Base-by-base conservation (phyloP, 257 asterid genomes). In the Solanum arcanum region DNA sequence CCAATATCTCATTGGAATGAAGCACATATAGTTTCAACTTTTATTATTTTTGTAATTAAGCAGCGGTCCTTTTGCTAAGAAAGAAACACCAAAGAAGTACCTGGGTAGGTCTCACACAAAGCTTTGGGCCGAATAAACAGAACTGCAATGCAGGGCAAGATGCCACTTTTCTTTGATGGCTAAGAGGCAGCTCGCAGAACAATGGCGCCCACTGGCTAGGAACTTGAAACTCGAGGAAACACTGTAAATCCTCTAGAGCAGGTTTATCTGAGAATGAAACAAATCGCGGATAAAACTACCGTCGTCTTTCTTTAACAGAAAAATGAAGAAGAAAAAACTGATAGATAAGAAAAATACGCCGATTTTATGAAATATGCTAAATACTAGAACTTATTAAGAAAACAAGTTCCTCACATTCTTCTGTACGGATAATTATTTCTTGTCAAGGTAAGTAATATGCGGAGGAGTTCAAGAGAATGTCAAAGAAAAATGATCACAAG, bases 171-270 rank as follows among this genome's bases (percentile, higher is more conserved):
- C 95, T 95, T 90, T 95, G 99, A 91, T 96, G 99, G 87, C 98
- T 86, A 81, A 97, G 95, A 83, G 99, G 98, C 90, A 96, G 91
- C 91, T 97, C 99, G 80, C 98, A 93, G 87, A 96, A 96, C 91
- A 95, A 91, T 70, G 98, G 99, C 49, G 99, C 96, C 99, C 99
- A 97, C 89, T 96, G 99, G 42, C 92, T 88, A 12, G 98, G 99
- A 90, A 97, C 99, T 94, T 97, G 99, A 91, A 97, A 97, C 93
- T 97, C 99, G 86, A 97, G 90, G 86, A 97, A 97, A 83, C 92
- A 94, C 77, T 94, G 98, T 89, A 97, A 91, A 91, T 97, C 99
- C 90, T 96, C 99, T 86, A 94, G 88, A 72, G 93, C 89, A 39
- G 99, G 99, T 86, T 97, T 97, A 89, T 97, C 99, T 97, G 92